These are phyloP conservation scores for Xanthoparmelia taractica DNA, from an alignment of 495 filamentous ascomycete species.

Conservation along the genomic window DNA sequence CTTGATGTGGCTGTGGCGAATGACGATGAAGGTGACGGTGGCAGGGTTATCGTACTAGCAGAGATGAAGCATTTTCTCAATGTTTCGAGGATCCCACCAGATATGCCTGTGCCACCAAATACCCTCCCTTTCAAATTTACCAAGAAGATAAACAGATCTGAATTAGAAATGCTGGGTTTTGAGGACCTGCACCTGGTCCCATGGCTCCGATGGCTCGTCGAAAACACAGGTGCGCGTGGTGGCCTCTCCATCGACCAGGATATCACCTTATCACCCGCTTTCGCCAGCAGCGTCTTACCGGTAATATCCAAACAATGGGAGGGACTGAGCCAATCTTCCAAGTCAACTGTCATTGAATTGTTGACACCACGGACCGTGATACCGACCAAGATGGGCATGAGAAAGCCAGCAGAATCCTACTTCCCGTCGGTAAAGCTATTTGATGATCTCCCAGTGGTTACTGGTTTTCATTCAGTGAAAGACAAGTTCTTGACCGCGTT, in stretches of 20 bases:
- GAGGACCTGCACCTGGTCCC: slow-evolving; percentile 68
- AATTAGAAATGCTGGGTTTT: slow-evolving; percentile 77
- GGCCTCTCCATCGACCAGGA: slow-evolving; percentile 46
- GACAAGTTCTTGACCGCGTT: slow-evolving; percentile 79
- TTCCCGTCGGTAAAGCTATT: slow-evolving; percentile 91
- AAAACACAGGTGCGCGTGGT: slow-evolving; percentile 44
- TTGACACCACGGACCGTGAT: slow-evolving; percentile 66
- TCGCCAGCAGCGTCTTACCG: slow-evolving; percentile 68
- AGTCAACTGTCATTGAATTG: slow-evolving; percentile 52
- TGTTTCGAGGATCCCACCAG: slow-evolving; percentile 63
- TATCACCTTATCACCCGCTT: slow-evolving; percentile 61
- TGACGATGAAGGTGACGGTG: slow-evolving; percentile 54
- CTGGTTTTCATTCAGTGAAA: slow-evolving; percentile 66
- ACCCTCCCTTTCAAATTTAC: slow-evolving; percentile 79
- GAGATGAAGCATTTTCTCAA: slow-evolving; percentile 66
- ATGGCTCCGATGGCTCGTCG: slow-evolving; percentile 75
- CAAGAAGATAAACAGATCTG: slow-evolving; percentile 47
- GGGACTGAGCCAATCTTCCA: slow-evolving; percentile 53
- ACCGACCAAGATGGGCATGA: slow-evolving; percentile 88
- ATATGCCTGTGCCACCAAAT: slow-evolving; percentile 73
- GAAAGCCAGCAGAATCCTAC: slow-evolving; percentile 76
- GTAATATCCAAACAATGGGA: slow-evolving; percentile 89
- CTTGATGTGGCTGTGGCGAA: slow-evolving; percentile 75
- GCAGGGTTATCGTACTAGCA: slow-evolving; percentile 66
- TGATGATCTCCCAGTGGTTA: slow-evolving; percentile 78